phyloP scores from a whole-genome alignment of 129 eudicot species.

The Calendula officinalis region DNA sequence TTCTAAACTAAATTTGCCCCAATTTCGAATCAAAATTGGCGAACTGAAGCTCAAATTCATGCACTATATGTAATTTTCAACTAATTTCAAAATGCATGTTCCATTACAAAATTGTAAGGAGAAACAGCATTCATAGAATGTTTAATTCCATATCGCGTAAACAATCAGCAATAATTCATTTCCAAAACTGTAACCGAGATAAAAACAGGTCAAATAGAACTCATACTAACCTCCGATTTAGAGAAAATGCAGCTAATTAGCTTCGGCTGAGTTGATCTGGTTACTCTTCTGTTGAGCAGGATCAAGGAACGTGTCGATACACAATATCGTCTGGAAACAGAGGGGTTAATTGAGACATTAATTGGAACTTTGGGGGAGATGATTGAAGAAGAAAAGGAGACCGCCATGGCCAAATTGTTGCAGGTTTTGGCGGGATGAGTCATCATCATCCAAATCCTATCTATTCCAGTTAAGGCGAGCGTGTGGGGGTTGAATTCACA shows the following conservation, averaged over 20 bases:
- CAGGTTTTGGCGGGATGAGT: constrained; percentile 36
- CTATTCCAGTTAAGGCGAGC: constrained; percentile 16
- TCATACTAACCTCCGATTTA: constrained; percentile 46
- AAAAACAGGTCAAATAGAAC: constrained; percentile 3
- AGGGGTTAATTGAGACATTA: constrained; percentile 27
- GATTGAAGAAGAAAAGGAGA: constrained; percentile 46
- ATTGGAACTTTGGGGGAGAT: constrained; percentile 36
- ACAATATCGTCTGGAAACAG: constrained; percentile 27
- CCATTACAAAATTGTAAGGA: background rate
- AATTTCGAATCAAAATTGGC: constrained; percentile 1
- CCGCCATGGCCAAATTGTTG: constrained; percentile 51
- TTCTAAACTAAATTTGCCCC: constrained; percentile 11
- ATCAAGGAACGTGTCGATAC: constrained; percentile 21
- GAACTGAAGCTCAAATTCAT: constrained; percentile 1
- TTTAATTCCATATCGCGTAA: background rate
- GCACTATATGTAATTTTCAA: background rate
- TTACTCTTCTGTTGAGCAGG: constrained; percentile 23
- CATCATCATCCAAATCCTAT: constrained; percentile 60
- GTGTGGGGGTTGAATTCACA: too few relatives aligned
- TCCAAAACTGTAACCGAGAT: constrained; percentile 9
- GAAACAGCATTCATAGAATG: background rate
- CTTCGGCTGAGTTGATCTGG: constrained; percentile 30
- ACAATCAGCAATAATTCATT: constrained; percentile 5
- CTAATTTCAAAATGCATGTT: background rate
- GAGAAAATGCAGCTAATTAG: constrained; percentile 49